Percentiles rank a stretch among this genome's conserved stretches.
These are phyloP conservation scores for Colletotrichum sp. DNA, from an alignment of 2,329 filamentous ascomycete genomes.

Conservation along the genomic window DNA sequence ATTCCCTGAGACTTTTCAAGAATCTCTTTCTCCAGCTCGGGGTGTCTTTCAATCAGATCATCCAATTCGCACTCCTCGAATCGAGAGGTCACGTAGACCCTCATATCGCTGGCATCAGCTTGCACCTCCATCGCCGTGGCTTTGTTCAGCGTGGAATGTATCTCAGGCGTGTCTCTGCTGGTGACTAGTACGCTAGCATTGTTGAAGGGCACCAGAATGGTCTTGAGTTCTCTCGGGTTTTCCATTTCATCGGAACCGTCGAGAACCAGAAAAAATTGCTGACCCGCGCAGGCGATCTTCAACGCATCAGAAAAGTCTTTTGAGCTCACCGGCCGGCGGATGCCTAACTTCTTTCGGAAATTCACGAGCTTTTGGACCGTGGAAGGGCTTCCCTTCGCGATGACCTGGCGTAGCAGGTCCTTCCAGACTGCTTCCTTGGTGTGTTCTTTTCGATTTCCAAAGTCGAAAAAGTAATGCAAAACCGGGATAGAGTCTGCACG, in stretches of 20 bases:
- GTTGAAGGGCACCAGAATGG: not conserved
- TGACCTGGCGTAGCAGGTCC: not conserved
- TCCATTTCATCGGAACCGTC: not conserved
- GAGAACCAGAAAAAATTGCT: not conserved
- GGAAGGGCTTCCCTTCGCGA: rapidly evolving
- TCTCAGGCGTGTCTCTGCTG: not conserved
- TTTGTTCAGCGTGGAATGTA: not conserved
- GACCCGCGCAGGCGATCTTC: not conserved
- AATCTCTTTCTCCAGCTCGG: not conserved
- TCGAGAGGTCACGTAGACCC: not conserved
- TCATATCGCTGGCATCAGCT: not conserved
- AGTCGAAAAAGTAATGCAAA: not conserved
- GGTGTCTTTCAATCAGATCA: not conserved
- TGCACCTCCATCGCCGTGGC: not conserved
- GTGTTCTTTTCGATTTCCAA: not conserved
- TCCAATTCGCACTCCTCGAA: not conserved
- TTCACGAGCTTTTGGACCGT: not conserved
- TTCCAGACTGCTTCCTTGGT: rapidly evolving
- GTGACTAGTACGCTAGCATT: not conserved
- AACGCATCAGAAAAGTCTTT: not conserved
- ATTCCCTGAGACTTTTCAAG: not conserved
- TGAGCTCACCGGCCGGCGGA: rapidly evolving
- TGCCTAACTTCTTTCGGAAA: not conserved
- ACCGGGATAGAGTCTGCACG: rapidly evolving
- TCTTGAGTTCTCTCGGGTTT: not conserved